Evolutionary conservation across 495 filamentous ascomycete genomes (phyloP).

Genomic region (Xylaria bambusicola): DNA sequence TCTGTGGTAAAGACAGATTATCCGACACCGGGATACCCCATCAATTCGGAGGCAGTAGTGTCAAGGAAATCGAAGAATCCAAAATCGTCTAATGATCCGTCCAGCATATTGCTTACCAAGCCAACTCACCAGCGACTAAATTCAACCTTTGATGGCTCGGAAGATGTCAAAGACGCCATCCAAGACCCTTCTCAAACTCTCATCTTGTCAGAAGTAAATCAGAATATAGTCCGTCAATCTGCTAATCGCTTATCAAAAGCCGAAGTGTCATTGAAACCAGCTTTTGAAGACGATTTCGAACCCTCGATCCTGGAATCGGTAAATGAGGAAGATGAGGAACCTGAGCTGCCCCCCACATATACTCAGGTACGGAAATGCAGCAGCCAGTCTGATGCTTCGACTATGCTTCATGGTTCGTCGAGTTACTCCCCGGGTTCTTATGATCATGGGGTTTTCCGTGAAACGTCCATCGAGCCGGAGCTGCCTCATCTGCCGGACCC

Average conservation of each 20-base stretch:
- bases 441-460: constrained; percentile 25
- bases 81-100: background rate
- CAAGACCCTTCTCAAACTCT: constrained; percentile 1
- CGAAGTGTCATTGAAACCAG: background rate
- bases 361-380: constrained; percentile 34
- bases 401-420: constrained; percentile 37
- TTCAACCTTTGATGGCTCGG: constrained; percentile 14
- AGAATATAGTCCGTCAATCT: constrained; percentile 26
- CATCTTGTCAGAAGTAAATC: constrained; percentile 27
- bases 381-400: constrained; percentile 42
- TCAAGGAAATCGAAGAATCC: background rate
- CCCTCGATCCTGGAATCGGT: constrained; percentile 37
- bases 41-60: background rate
- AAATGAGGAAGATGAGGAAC: constrained; percentile 35
- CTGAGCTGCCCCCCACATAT: constrained; percentile 30
- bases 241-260: constrained; percentile 21
- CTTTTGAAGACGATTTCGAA: constrained; percentile 45
- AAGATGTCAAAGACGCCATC: constrained; percentile 8
- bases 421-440: constrained; percentile 30
- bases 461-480: constrained; percentile 38
- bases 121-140: constrained; percentile 9
- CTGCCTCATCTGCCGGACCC: constrained; percentile 34
- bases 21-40: background rate
- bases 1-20: background rate
- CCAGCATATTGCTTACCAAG: background rate